phyloP scores from a whole-genome alignment of 345 rosid species.

The Citrus sp. region DNA sequence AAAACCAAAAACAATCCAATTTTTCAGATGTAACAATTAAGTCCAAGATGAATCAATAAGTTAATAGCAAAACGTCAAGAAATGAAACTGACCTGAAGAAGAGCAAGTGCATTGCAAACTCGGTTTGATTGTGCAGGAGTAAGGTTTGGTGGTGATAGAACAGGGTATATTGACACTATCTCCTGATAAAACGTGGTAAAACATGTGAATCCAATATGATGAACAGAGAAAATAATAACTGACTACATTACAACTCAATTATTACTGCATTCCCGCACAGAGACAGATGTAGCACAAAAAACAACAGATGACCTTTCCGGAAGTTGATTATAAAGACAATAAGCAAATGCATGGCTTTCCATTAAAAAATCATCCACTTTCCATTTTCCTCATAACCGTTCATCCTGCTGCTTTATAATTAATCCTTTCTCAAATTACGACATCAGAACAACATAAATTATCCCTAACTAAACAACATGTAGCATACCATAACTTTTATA shows the following conservation, averaged over 20 bases:
- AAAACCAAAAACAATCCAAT: neutral
- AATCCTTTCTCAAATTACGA: neutral
- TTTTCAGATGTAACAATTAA: neutral
- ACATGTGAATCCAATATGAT: neutral
- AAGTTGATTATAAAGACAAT: neutral
- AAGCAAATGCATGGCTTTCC: neutral
- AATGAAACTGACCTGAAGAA: constrained; percentile 70
- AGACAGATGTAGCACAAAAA: neutral
- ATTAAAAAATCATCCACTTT: neutral
- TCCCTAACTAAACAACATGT: neutral
- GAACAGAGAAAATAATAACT: neutral
- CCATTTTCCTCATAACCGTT: neutral
- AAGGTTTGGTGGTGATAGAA: constrained; percentile 86
- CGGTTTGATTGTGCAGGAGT: constrained; percentile 92
- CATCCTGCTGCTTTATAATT: neutral
- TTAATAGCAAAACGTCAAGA: neutral
- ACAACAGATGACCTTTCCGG: neutral
- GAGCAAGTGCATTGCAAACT: constrained; percentile 97
- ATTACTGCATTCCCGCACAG: neutral
- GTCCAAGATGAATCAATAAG: constrained; percentile 3
- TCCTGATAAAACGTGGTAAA: constrained; percentile 47
- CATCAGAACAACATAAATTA: neutral
- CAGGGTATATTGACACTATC: constrained; percentile 93
- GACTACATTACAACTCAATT: neutral
- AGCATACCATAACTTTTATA: neutral